These are phyloP conservation scores for Krasilnikovozyma curviuscula DNA, from an alignment of 768 basidiomycete species.

Conservation along the genomic window DNA sequence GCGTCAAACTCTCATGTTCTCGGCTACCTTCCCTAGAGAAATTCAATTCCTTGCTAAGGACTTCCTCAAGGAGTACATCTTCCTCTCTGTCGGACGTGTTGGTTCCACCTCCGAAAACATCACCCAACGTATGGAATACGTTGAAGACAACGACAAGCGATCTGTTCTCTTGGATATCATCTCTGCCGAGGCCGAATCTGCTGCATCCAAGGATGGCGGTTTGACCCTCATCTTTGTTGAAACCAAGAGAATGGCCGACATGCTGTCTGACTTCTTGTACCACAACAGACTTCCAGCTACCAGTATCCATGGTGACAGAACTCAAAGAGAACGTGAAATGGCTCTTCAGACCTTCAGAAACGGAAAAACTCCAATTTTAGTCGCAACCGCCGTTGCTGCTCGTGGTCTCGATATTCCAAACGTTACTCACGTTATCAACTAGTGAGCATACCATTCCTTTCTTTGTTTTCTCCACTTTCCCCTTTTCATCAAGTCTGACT, in stretches of 20 bases:
- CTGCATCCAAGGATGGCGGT: conserved; percentile 34
- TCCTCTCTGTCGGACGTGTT: conserved; percentile 94
- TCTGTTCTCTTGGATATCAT: conserved; percentile 90
- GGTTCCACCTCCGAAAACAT: conserved; percentile 99
- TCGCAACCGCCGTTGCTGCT: conserved; percentile 95
- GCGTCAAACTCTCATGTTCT: conserved; percentile 98
- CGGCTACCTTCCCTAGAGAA: conserved; percentile 95
- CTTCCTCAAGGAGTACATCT: conserved; percentile 96
- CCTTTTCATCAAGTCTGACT: neutral
- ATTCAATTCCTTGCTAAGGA: conserved; percentile 69
- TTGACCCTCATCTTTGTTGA: conserved; percentile 94
- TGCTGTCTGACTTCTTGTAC: conserved; percentile 89
- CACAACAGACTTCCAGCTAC: conserved; percentile 66
- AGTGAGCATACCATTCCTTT: conserved; percentile 26
- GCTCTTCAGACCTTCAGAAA: conserved; percentile 89
- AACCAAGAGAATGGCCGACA: conserved; percentile 98
- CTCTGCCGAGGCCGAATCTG: conserved; percentile 40
- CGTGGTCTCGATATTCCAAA: conserved; percentile 99
- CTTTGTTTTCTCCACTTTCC: neutral
- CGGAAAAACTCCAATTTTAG: conserved; percentile 85
- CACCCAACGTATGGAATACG: conserved; percentile 95
- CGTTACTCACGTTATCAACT: conserved; percentile 96
- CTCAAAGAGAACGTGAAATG: conserved; percentile 90
- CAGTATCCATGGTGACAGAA: conserved; percentile 93
- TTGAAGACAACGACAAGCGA: conserved; percentile 91